Base-by-base conservation (phyloP, 179 eudicot genomes). In the Vitellaria paradoxa region DNA sequence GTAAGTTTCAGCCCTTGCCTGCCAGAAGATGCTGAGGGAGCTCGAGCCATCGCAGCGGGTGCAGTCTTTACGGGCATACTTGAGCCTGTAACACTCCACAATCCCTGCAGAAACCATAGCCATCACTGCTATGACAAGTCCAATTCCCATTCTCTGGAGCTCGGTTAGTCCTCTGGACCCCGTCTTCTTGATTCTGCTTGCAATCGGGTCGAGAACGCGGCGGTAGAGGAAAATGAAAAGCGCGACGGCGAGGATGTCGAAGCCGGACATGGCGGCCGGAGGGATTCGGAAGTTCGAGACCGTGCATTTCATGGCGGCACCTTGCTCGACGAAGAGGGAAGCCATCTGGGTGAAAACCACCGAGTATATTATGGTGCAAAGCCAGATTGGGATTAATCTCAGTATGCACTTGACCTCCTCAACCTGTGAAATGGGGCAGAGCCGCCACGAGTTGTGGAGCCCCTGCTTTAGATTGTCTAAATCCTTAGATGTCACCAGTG, bases 291-390 rank as follows among this genome's bases (percentile, higher is more conserved):
- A 82, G 56, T 80, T 80, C 21, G 89, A 82, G 0, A 90, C 46
- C 1, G 70, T 78, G 0, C 84, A 90, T 63, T 84, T 82, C 94
- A 92, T 90, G 7, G 87, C 92, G 30, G 84, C 94, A 3, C 97
- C 97, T 87, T 92, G 94, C 77, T 88, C 94, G 0, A 92, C 97
- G 11, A 92, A 92, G 49, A 92, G 85, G 7, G 94, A 90, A 3
- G 97, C 94, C 94, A 92, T 90, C 77, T 92, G 97, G 23, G 97
- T 90, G 76, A 90, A 90, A 9, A 92, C 90, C 0, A 90, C 92
- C 0, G 94, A 90, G 65, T 90, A 90, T 13, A 92, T 81, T 26
- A 92, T 90, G 63, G 97, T 92, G 83, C 91, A 89, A n/a, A 87
- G 76, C 97, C 94, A 90, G 23, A 92, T 86, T 14, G 94, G 94